Evolutionary conservation across 1,284 basidiomycete genomes (phyloP).

Genomic region (Amylostereum chailletii): DNA sequence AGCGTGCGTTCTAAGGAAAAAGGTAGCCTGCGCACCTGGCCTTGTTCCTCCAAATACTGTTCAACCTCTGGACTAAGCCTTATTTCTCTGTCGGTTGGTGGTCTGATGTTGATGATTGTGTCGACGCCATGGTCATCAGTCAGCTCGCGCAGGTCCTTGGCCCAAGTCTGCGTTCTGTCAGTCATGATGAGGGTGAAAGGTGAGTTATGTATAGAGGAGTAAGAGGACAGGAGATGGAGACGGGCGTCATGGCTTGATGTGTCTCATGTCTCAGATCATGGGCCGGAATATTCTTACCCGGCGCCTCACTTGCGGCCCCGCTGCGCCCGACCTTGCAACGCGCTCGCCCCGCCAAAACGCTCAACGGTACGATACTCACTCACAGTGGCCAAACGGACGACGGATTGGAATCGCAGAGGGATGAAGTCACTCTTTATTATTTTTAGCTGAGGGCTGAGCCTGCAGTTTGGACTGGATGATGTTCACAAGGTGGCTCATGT

Average conservation of each 20-base stretch:
- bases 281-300: too few species aligned
- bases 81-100: slow-evolving; percentile 8
- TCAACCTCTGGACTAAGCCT: slow-evolving; percentile 16
- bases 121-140: slow-evolving; percentile 9
- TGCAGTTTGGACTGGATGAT: slow-evolving; percentile 76
- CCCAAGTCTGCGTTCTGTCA: not conserved
- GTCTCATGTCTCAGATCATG: too few species aligned
- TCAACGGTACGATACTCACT: too few species aligned
- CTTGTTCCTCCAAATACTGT: slow-evolving; percentile 14
- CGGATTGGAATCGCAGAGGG: not conserved
- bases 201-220: too few species aligned
- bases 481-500: slow-evolving; percentile 65
- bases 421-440: slow-evolving; percentile 15
- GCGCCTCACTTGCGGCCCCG: too few species aligned
- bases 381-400: too few species aligned
- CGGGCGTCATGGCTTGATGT: too few species aligned
- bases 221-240: too few species aligned
- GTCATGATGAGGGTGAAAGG: too few species aligned
- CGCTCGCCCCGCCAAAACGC: too few species aligned
- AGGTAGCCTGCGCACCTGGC: slow-evolving; percentile 11
- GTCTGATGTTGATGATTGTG: slow-evolving; percentile 13
- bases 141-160: slow-evolving; percentile 3
- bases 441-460: slow-evolving; percentile 24
- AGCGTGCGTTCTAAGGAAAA: not conserved
- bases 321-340: too few species aligned